A percentile compares a stretch with the other conserved stretches of the same genome.
Conservation (phyloP, 2,329 filamentous ascomycete species). For the Acephala macrosclerotiorum region DNA sequence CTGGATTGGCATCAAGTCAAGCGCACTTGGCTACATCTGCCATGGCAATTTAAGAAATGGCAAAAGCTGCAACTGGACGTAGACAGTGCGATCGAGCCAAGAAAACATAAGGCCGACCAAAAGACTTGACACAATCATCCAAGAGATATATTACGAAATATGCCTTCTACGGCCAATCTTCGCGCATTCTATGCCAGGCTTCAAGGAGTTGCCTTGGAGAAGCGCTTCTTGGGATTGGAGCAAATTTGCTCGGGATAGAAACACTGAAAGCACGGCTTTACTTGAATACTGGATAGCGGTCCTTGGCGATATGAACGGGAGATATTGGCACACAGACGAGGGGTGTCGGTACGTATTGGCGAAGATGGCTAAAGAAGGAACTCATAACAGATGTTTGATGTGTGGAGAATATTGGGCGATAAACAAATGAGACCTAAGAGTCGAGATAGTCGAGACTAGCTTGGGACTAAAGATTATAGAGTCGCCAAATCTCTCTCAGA, state of each 20-base stretch:
- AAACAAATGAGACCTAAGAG: conserved; percentile 1
- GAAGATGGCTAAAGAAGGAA: neutral
- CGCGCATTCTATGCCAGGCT: neutral
- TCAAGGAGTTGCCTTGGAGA: neutral
- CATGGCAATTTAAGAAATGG: neutral
- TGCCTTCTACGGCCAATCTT: neutral
- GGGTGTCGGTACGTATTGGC: neutral
- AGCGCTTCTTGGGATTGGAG: conserved; percentile 12
- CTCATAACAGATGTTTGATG: neutral
- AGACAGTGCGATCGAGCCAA: conserved; percentile 3
- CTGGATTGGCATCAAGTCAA: neutral
- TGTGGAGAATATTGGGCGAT: neutral
- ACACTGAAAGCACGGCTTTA: neutral
- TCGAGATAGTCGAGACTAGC: neutral
- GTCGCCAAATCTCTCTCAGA: neutral
- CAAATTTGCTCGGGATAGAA: neutral
- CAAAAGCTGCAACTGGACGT: neutral
- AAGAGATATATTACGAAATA: neutral
- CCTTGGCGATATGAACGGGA: neutral
- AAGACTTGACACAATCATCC: conserved; percentile 9
- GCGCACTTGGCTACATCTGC: conserved; percentile 4
- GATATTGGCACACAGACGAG: neutral
- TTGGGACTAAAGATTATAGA: neutral
- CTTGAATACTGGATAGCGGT: neutral
- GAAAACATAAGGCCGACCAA: neutral